Conservation (phyloP, 495 filamentous ascomycete species). For the Amorphotheca resinae region DNA sequence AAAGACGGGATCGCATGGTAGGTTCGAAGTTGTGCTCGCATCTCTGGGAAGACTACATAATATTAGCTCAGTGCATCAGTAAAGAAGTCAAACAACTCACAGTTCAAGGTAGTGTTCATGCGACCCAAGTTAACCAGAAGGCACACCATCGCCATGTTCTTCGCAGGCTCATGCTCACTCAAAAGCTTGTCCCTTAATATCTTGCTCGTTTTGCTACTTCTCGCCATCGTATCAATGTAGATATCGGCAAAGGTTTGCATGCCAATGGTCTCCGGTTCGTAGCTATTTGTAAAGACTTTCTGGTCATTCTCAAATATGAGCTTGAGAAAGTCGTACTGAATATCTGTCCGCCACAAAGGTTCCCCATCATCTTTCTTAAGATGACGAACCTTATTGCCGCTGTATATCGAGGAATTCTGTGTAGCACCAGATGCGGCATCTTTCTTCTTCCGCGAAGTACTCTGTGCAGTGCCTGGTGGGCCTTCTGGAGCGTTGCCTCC, state of each 20-base stretch:
- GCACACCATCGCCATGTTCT: constrained; percentile 99
- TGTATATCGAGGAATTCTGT: constrained; percentile 31
- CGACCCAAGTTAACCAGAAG: constrained; percentile 91
- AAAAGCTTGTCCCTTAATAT: constrained; percentile 94
- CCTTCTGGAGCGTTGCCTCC: constrained; percentile 54
- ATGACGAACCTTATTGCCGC: constrained; percentile 89
- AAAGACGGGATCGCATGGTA: constrained; percentile 96
- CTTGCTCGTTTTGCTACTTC: constrained; percentile 98
- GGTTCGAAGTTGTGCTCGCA: constrained; percentile 94
- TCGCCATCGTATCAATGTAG: constrained; percentile 96
- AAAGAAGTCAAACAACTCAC: constrained; percentile 34
- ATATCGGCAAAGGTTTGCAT: constrained; percentile 86
- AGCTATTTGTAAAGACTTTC: constrained; percentile 77
- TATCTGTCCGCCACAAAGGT: constrained; percentile 93
- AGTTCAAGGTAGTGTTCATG: constrained; percentile 98
- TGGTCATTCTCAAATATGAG: constrained; percentile 80
- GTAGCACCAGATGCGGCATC: constrained; percentile 5
- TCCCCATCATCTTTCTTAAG: constrained; percentile 97
- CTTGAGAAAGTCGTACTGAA: constrained; percentile 89
- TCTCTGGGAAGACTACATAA: constrained; percentile 84
- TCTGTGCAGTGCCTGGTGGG: constrained; percentile 21
- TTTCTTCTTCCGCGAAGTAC: constrained; percentile 9
- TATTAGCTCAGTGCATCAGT: constrained; percentile 21
- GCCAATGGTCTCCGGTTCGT: constrained; percentile 53
- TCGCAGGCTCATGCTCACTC: constrained; percentile 78